A percentile compares a stretch with the other conserved stretches of the same genome.
Evolutionary conservation across 2,329 filamentous ascomycete genomes (phyloP).

Genomic region (Cercospora citrullina): DNA sequence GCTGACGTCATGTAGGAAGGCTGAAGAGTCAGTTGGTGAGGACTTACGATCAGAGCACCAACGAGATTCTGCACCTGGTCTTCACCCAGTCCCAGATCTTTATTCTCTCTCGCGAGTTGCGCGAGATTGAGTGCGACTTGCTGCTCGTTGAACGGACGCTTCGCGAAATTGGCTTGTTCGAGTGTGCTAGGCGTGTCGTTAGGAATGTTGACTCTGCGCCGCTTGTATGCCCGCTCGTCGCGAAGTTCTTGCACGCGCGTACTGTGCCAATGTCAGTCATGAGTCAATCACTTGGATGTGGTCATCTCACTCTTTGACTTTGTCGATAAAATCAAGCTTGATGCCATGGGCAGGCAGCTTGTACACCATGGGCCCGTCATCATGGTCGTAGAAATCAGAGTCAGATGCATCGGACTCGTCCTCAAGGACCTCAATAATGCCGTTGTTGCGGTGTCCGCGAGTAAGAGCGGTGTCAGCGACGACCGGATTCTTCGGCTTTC

Average conservation of each 20-base stretch:
- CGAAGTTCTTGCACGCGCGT: conserved; percentile 30
- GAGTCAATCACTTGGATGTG: not conserved
- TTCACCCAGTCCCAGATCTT: conserved; percentile 50
- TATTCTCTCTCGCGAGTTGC: conserved; percentile 55
- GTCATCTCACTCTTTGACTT: conserved; percentile 51
- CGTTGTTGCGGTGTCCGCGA: conserved; percentile 62
- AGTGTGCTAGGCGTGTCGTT: conserved; percentile 24
- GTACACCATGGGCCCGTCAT: conserved; percentile 42
- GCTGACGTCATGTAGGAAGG: conserved; percentile 28
- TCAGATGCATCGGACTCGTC: conserved; percentile 49
- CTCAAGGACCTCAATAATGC: conserved; percentile 47
- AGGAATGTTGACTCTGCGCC: conserved; percentile 13
- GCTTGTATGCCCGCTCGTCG: conserved; percentile 27
- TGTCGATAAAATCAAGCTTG: conserved; percentile 62
- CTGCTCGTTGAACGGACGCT: conserved; percentile 59
- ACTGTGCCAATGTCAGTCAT: conserved; percentile 23
- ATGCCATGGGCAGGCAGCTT: conserved; percentile 49
- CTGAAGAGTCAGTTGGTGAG: conserved; percentile 23
- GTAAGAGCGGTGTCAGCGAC: conserved; percentile 50
- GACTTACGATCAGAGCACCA: conserved; percentile 63
- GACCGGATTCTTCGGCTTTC: conserved; percentile 52
- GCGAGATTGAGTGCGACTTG: conserved; percentile 66
- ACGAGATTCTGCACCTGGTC: conserved; percentile 55
- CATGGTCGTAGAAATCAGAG: conserved; percentile 47
- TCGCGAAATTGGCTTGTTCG: conserved; percentile 43